phyloP scores from a whole-genome alignment of 306 rosid species.

The Ochetophila trinervis region DNA sequence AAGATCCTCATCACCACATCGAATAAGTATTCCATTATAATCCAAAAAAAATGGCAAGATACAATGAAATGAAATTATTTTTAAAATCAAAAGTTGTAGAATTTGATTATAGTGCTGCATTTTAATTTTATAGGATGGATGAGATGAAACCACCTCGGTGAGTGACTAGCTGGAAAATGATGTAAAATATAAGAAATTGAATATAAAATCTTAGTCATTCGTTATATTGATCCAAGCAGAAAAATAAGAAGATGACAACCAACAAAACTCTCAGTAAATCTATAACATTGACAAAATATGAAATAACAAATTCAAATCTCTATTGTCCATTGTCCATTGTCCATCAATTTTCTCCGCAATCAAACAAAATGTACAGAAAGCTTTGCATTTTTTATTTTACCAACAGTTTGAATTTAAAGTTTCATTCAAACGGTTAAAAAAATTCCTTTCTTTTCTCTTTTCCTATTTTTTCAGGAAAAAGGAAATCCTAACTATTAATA shows the following conservation, averaged over 20 bases:
- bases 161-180: no score
- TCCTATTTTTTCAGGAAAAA: background rate
- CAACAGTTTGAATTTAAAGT: background rate
- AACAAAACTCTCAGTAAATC: no score
- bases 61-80: background rate
- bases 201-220: no score
- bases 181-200: no score
- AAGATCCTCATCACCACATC: slow-evolving; percentile 17
- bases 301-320: background rate
- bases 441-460: background rate
- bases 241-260: no score
- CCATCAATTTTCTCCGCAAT: slow-evolving; percentile 1
- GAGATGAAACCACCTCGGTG: no score
- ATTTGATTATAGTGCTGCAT: no score
- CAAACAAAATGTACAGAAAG: slow-evolving; percentile 1
- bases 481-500: background rate
- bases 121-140: no score
- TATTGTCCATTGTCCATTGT: background rate
- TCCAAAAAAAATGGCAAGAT: background rate
- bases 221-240: no score
- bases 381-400: background rate
- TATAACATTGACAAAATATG: no score
- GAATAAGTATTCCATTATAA: background rate
- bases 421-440: background rate
- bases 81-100: background rate